Conservation (phyloP, 2,329 filamentous ascomycete species). For the Fusarium siculi region DNA sequence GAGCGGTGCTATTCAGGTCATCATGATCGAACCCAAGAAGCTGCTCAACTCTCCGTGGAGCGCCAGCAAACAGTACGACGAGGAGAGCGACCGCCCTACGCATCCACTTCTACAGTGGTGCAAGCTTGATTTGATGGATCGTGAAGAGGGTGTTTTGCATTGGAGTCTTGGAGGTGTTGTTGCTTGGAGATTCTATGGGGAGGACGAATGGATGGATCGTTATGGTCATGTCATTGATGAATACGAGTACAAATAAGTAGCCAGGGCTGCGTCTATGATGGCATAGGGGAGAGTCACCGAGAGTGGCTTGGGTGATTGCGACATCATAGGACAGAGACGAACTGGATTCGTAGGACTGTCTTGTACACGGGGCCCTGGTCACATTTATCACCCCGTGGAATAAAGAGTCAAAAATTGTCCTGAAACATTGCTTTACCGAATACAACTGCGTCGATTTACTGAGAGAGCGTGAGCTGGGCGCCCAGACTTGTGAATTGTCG, state of each 20-base stretch:
- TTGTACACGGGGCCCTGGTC: too few species aligned
- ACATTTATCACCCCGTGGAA: too few species aligned
- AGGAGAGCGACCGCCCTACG: fast-evolving
- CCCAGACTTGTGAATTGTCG: fast-evolving
- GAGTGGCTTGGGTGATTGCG: neutral
- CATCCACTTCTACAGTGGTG: neutral
- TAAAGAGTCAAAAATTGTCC: fast-evolving
- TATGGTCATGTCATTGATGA: neutral
- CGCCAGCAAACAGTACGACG: neutral
- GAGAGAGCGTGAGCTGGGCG: neutral
- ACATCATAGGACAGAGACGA: neutral
- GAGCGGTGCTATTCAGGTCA: neutral
- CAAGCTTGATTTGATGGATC: neutral
- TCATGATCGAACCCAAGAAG: neutral
- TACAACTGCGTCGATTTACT: fast-evolving
- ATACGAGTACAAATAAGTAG: neutral
- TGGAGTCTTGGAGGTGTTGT: neutral
- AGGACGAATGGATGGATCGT: neutral
- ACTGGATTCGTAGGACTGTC: too few species aligned
- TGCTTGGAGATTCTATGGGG: neutral
- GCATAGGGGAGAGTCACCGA: fast-evolving
- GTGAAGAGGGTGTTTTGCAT: neutral
- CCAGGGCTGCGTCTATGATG: fast-evolving
- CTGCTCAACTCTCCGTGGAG: neutral
- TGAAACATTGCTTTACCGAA: fast-evolving